Evolutionary conservation across 1,284 basidiomycete genomes (phyloP), one percentile per base, ranked within the genome.

Genomic region (Schizopora paradoxa): DNA sequence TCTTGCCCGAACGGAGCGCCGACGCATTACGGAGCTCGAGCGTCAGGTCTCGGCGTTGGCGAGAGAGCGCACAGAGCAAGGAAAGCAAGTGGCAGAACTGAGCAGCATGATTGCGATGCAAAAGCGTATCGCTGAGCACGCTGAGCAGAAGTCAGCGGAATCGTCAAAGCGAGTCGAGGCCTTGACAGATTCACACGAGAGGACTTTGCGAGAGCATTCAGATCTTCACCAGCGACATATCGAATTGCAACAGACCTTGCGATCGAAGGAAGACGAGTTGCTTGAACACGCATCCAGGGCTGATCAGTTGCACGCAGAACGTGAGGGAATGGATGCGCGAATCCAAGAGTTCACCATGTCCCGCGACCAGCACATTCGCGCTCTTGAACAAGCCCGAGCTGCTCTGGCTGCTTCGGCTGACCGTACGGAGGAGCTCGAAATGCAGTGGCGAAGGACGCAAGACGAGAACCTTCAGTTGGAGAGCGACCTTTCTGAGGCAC

Each of bases 401-500:
- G 91, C 91, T 1, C 69, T 99, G 41, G 71, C 79, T 34, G 78
- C 89, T 0, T 81, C 91, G 6, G 81, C 85, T 3, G 67, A 75
- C 3, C 82, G 92, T n/a, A 76, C 87, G 1, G 76, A 80, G 14
- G 93, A 98, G 63, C 74, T 94, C 31, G 89, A 96, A 58, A 61
- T 70, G 6, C 75, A 89, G 56, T 84, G 90, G 64, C 70, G 79
- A 50, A 79, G 77, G 32, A 75, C 85, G 5, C 76, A 77, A 31
- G 77, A 81, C 39, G 79, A 85, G 58, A 77, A 90, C 44, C 65
- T 64, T 21, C 70, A 78, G 34, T 69, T 93, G 25, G 87, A 93
- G 58, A 61, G 68, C 4, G 89, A 91, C 48, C 61, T 95, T 37
- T 76, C 78, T 5, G 89, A 94, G 43, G 69, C 87, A 6, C 80